Evolutionary conservation across 2,329 filamentous ascomycete genomes (phyloP), one percentile per base, ranked within the genome.

Genomic region (Aspergillus costaricaensis): DNA sequence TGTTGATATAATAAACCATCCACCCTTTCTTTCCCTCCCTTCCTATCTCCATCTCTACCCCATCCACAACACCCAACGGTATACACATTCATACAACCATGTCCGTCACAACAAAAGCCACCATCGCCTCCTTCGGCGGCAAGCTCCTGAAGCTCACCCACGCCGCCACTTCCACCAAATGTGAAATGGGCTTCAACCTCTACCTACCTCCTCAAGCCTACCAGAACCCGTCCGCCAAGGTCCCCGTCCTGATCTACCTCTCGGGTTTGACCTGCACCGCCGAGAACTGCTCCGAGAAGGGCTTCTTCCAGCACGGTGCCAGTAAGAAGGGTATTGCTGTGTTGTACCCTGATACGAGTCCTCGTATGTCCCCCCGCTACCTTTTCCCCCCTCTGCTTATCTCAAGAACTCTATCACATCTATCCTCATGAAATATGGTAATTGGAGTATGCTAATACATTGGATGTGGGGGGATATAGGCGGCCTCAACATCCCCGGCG

Each of bases 61-160:
- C 15, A 21, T 15, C 39, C 25, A 27, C 55, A 21, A 38, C 25
- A 47, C 4, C 15, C 54, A 1, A 1, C 43, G 47, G 7, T 8
- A 49, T 19, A 41, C 6, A 25, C 23, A 25, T 7, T 7, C 23
- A 25, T 25, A 25, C 61, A 66, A 66, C 61, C 64, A 95, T 95
- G 93, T 82, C 90, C 61, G 92, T 98, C 83, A 91, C 90, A 75
- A 96, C 90, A 68, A 96, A 91, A 76, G 89, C 91, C 62, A 91
- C 90, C 65, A 96, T 98, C 78, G 85, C 88, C 82, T 91, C 88
- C 76, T 98, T 97, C 75, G 94, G 93, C 75, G 95, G 95, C 75
- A 92, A 92, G 80, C 89, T 99, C 62, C 86, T 96, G 70, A 98
- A 99, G 84, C 91, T 99, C 63, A 87, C 89, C 70, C 95, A 99